Evolutionary conservation across 2,329 filamentous ascomycete genomes (phyloP).

Genomic region (Fusarium sublunatum): DNA sequence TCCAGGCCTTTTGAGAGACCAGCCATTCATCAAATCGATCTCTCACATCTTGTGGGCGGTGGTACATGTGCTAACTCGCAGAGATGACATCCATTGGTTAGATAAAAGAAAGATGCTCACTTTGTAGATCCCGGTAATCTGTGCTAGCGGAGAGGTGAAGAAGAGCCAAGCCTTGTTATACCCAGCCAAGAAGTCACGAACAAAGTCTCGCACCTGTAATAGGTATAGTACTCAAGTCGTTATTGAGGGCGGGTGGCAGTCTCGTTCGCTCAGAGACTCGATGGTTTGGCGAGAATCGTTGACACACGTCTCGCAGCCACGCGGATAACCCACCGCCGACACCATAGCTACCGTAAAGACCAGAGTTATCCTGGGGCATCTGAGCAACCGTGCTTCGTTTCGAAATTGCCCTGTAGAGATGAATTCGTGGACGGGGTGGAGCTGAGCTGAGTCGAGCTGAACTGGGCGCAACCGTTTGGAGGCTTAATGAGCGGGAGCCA

Average conservation of each 20-base stretch:
- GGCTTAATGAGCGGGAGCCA: slow-evolving; percentile 19
- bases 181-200: slow-evolving; percentile 2
- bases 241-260: neutral
- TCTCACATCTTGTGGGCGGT: slow-evolving; percentile 12
- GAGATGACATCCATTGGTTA: slow-evolving; percentile 9
- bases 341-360: slow-evolving; percentile 8
- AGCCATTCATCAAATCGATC: slow-evolving; percentile 8
- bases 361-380: slow-evolving; percentile 21
- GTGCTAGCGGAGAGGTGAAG: slow-evolving; percentile 7
- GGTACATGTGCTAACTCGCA: slow-evolving; percentile 9
- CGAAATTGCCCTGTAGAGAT: slow-evolving; percentile 16
- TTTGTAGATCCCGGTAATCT: neutral
- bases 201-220: neutral
- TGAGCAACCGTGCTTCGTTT: slow-evolving; percentile 25
- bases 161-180: slow-evolving; percentile 27
- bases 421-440: slow-evolving; percentile 2
- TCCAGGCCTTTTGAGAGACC: slow-evolving; percentile 10
- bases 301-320: slow-evolving; percentile 21
- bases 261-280: neutral
- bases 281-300: slow-evolving; percentile 2
- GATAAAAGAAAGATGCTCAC: neutral
- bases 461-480: slow-evolving; percentile 14
- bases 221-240: slow-evolving; percentile 6
- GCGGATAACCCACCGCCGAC: slow-evolving; percentile 13
- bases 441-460: slow-evolving; percentile 13